Percentiles rank a stretch among this genome's conserved stretches.
Evolutionary conservation across 1,284 basidiomycete genomes (phyloP).

Genomic region (Cryptococcus maquisensis): DNA sequence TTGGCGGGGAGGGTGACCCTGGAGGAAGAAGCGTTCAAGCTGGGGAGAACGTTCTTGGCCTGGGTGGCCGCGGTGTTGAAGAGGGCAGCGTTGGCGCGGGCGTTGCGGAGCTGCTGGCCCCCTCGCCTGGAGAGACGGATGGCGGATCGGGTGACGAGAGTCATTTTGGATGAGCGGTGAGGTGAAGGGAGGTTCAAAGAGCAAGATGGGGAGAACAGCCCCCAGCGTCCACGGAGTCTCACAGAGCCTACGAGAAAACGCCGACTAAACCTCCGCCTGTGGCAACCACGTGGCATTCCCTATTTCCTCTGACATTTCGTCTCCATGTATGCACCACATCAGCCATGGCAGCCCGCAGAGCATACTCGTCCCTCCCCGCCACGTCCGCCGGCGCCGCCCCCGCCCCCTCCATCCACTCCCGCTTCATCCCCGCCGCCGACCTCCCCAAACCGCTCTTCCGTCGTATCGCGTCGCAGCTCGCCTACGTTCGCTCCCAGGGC

Average conservation of each 20-base stretch:
- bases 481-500: neutral
- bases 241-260: neutral
- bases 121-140: constrained; percentile 45
- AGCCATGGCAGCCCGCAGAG: neutral
- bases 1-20: constrained; percentile 25
- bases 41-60: constrained; percentile 36
- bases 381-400: neutral
- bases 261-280: constrained; percentile 1
- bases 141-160: constrained; percentile 48
- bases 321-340: neutral
- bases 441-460: constrained; percentile 23
- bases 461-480: constrained; percentile 12
- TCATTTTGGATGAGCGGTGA: constrained; percentile 32
- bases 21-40: constrained; percentile 27
- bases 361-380: neutral
- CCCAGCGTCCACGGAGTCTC: constrained; percentile 1
- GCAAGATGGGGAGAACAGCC: constrained; percentile 3
- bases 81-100: constrained; percentile 45
- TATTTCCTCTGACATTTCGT: neutral
- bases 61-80: constrained; percentile 45
- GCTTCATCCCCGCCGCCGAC: constrained; percentile 1
- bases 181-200: constrained; percentile 6
- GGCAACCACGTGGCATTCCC: neutral
- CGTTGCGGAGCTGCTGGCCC: constrained; percentile 35
- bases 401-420: neutral